Evolutionary conservation across 306 rosid species (phyloP).

Genomic region (Purshia tridentata): DNA sequence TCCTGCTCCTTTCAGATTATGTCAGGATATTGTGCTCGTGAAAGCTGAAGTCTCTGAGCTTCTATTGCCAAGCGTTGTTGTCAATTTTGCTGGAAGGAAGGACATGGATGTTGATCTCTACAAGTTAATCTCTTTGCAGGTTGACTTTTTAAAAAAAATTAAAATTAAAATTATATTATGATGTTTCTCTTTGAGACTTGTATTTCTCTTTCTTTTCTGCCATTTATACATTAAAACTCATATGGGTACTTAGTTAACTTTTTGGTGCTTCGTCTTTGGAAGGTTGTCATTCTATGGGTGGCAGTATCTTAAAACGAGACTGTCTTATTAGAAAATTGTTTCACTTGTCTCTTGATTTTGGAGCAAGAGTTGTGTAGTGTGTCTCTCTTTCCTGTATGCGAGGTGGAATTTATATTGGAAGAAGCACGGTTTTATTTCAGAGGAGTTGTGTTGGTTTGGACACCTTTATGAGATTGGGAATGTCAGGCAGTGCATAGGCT

Average conservation of each 20-base stretch:
- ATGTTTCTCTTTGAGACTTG: background rate
- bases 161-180: background rate
- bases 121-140: slow-evolving; percentile 65
- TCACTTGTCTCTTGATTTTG: background rate
- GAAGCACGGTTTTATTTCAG: background rate
- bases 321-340: background rate
- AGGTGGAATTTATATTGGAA: background rate
- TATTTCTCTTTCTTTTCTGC: background rate
- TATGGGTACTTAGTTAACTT: no score
- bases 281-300: background rate
- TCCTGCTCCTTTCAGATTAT: slow-evolving; percentile 56
- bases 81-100: slow-evolving; percentile 76
- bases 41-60: slow-evolving; percentile 93
- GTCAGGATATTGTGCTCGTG: slow-evolving; percentile 69
- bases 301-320: background rate
- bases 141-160: background rate
- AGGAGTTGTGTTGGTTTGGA: background rate
- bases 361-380: background rate
- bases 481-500: background rate
- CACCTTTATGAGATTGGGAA: background rate
- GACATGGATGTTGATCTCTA: slow-evolving; percentile 65
- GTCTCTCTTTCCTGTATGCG: background rate
- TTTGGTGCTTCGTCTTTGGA: background rate
- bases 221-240: background rate
- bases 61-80: slow-evolving; percentile 69